These are phyloP conservation scores for Microcos paniculata DNA, from an alignment of 345 rosid species.

Conservation along the genomic window DNA sequence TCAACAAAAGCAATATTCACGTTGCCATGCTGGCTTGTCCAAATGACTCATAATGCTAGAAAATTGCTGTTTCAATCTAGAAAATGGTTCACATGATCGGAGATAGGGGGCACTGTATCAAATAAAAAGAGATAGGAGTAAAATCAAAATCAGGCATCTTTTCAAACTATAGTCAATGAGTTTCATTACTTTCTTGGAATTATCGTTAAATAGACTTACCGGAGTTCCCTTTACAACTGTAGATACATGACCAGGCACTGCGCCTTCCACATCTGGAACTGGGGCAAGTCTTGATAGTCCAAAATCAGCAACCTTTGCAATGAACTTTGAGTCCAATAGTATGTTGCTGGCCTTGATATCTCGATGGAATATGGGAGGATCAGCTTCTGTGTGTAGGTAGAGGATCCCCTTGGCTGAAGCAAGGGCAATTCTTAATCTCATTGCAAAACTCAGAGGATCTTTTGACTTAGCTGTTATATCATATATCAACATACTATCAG, in stretches of 20 bases:
- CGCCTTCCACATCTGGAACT: slow-evolving; percentile 69
- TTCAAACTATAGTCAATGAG: background rate
- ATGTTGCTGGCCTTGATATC: slow-evolving; percentile 97
- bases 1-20: too few species aligned
- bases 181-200: background rate
- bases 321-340: slow-evolving; percentile 62
- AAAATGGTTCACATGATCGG: slow-evolving; percentile 8
- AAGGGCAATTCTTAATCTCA: slow-evolving; percentile 66
- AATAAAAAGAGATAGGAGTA: background rate
- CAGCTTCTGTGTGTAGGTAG: slow-evolving; percentile 87
- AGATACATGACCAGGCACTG: slow-evolving; percentile 67
- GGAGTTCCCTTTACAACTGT: slow-evolving; percentile 97
- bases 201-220: slow-evolving; percentile 36
- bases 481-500: slow-evolving; percentile 5
- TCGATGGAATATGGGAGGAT: slow-evolving; percentile 92
- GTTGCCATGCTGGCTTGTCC: background rate
- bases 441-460: slow-evolving; percentile 58
- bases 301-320: slow-evolving; percentile 95
- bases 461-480: slow-evolving; percentile 46
- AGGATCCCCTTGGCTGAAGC: slow-evolving; percentile 87
- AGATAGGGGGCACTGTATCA: background rate
- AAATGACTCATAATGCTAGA: background rate
- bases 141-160: background rate
- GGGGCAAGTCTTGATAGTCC: slow-evolving; percentile 94
- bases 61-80: background rate